Evolutionary conservation across 768 basidiomycete genomes (phyloP), one percentile per base, ranked within the genome.

Genomic region (Tephrocybe sp.): DNA sequence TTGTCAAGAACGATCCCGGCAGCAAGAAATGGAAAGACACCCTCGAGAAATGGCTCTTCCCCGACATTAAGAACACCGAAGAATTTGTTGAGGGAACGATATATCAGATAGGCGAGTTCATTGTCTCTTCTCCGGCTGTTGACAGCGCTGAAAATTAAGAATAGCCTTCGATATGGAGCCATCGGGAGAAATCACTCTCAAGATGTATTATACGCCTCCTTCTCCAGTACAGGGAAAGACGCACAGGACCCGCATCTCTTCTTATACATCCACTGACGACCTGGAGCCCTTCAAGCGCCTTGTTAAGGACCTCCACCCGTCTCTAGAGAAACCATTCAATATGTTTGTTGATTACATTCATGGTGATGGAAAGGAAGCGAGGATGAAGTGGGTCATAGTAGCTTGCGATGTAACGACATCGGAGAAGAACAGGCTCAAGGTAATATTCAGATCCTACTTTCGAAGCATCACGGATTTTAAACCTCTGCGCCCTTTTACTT

Each of bases 121-220:
- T 1, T n/a, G 27, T 19, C 16, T 37, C 16, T 12, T 19, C 9
- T 21, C 36, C 2, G 5, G 6, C 4, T 19, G 7, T 8, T 37
- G 6, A n/a, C 21, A 6, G 9, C 5, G 19, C 44, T 21, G 39
- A 46, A 13, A n/a, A n/a, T 25, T 39, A 6, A 22, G 25, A 18
- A n/a, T n/a, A 57, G 52, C 50, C 21, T 56, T 56, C 19, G 55
- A 56, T 28, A 32, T 56, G 42, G 51, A 56, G 24, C 55, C 55
- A 12, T 52, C 56, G 4, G 56, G 56, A 2, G 35, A 42, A 6
- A 57, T 57, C 22, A 57, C 46, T 22, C 36, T 57, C 21, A 57
- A 57, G 38, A 40, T 43, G 31, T 57, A 57, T 42, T 54, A 51
- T 49, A 42, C 54, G 22, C 56, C 56, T 40, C 56, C 56, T 12